Percentiles rank a stretch among this genome's conserved stretches.
Evolutionary conservation across 352 stramenopile species (phyloP).

Genomic region (Pythium phragmiticola): DNA sequence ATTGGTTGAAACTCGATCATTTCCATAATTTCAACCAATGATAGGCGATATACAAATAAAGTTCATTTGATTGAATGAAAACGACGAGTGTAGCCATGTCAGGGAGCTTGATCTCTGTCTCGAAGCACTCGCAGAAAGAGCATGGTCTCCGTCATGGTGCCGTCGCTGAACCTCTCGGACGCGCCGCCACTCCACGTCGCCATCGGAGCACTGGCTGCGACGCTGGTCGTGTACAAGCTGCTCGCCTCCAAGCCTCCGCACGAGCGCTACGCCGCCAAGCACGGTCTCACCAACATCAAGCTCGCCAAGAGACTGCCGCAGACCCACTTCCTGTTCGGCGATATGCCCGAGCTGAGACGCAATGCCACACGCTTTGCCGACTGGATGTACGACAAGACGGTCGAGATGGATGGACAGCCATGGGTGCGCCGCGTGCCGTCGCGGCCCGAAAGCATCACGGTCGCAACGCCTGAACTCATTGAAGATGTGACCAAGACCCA

Average conservation of each 20-base stretch:
- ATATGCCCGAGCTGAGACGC: constrained; percentile 4
- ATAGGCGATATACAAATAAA: too few relatives aligned
- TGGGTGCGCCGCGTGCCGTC: not conserved
- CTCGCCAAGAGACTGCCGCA: constrained; percentile 6
- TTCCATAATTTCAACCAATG: too few relatives aligned
- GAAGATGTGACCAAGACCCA: constrained; percentile 28
- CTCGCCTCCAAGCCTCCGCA: constrained; percentile 8
- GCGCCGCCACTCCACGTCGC: constrained; percentile 3
- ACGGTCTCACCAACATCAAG: constrained; percentile 1
- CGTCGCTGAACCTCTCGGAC: not conserved
- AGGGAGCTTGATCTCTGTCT: too few relatives aligned
- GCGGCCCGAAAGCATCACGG: constrained; percentile 12
- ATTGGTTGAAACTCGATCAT: too few relatives aligned
- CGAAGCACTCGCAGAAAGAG: too few relatives aligned
- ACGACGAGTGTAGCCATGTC: too few relatives aligned
- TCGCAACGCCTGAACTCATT: constrained; percentile 17
- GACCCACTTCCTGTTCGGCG: constrained; percentile 2
- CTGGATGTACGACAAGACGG: constrained; percentile 19
- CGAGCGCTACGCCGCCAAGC: constrained; percentile 5
- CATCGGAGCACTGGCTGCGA: constrained; percentile 1
- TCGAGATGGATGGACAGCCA: too few relatives aligned
- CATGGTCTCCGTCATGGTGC: constrained; percentile 9
- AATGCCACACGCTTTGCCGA: constrained; percentile 21
- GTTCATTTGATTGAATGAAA: too few relatives aligned
- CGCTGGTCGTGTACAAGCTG: constrained; percentile 21